Evolutionary conservation across 768 basidiomycete species (phyloP).

Genomic region (Agaricus bisporus): DNA sequence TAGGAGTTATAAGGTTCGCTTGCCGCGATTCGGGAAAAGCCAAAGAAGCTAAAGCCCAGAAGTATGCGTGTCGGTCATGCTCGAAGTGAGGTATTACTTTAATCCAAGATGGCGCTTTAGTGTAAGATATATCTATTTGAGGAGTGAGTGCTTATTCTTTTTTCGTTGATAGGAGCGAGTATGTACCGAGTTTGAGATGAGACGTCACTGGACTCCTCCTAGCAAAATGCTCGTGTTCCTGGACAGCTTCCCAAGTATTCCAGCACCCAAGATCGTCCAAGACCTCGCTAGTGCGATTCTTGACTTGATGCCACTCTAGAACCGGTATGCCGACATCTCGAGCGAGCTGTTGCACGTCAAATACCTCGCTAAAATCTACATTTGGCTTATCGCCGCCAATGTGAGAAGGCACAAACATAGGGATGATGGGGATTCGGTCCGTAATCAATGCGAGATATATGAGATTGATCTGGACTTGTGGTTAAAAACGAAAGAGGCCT

Average conservation of each 20-base stretch:
- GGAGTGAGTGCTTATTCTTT: not conserved
- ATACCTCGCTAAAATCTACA: conserved; percentile 53
- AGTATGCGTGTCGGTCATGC: conserved; percentile 38
- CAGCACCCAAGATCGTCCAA: conserved; percentile 52
- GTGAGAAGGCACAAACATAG: conserved; percentile 54
- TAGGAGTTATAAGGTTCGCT: conserved; percentile 31
- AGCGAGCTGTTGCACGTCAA: conserved; percentile 50
- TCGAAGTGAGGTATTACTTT: conserved; percentile 39
- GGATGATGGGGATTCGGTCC: conserved; percentile 51
- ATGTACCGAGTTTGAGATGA: conserved; percentile 37
- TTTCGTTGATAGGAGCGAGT: conserved; percentile 9
- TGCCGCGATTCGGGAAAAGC: conserved; percentile 39
- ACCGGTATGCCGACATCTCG: conserved; percentile 38
- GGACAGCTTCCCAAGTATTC: conserved; percentile 45
- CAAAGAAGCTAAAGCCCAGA: conserved; percentile 41
- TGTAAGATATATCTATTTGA: conserved; percentile 46
- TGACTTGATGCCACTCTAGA: conserved; percentile 62
- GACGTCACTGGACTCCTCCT: conserved; percentile 31
- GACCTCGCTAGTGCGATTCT: conserved; percentile 33
- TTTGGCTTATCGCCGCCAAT: conserved; percentile 42
- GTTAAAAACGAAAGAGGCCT: not conserved
- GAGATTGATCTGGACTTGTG: conserved; percentile 37
- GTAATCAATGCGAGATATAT: conserved; percentile 56
- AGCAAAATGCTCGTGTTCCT: conserved; percentile 30
- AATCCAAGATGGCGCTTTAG: conserved; percentile 40